These are phyloP conservation scores for Tetrastigma voinierianum DNA, from an alignment of 164 flowering plant genomes.

Conservation along the genomic window DNA sequence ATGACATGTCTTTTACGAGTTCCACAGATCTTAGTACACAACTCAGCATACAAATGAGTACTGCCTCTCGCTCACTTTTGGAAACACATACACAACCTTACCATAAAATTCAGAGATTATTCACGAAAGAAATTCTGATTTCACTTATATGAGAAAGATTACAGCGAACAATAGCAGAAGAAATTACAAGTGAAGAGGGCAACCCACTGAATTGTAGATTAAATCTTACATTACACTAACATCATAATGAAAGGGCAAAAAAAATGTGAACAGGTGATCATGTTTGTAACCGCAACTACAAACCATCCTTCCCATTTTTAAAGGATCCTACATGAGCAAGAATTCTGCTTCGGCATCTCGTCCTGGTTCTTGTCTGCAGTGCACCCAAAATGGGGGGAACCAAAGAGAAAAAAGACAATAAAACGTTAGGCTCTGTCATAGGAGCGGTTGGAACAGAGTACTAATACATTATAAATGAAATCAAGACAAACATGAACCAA, in stretches of 20 bases:
- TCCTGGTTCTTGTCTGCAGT: slow-evolving; percentile 12
- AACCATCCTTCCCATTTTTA: slow-evolving; percentile 5
- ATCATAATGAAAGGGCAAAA: neutral
- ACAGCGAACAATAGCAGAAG: neutral
- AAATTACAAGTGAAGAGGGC: neutral
- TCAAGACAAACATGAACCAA: too few species aligned
- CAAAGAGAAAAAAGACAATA: too few species aligned
- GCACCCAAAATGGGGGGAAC: neutral
- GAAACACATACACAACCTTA: neutral
- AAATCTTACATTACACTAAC: slow-evolving; percentile 1
- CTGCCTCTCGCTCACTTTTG: too few species aligned
- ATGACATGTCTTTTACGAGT: too few species aligned
- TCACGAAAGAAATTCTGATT: neutral
- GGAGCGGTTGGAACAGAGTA: neutral
- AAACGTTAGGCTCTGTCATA: neutral
- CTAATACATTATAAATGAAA: neutral
- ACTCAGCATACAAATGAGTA: too few species aligned
- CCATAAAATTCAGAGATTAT: neutral
- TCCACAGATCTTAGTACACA: too few species aligned
- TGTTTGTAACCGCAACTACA: neutral
- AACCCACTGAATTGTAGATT: neutral
- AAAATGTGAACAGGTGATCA: slow-evolving; percentile 1
- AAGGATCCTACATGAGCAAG: slow-evolving; percentile 14
- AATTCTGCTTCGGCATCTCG: slow-evolving; percentile 10
- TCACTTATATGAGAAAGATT: neutral